Conservation (phyloP, 2,329 filamentous ascomycete genomes). For the Byssochlamys sp. region DNA sequence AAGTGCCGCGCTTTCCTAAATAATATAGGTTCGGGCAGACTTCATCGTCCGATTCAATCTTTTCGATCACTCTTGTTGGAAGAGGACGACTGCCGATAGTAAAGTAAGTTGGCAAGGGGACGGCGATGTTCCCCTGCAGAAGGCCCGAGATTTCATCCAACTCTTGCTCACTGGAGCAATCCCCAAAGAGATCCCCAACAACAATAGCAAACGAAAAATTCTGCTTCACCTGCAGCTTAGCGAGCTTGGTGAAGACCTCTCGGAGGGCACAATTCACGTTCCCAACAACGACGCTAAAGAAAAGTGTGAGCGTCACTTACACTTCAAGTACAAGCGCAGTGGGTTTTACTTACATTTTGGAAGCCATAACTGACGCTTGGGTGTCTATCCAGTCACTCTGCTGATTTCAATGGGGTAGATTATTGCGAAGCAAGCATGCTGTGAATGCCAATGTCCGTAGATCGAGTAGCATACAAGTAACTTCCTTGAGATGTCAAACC, state of each 20-base stretch:
- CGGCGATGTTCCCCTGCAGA: conserved; percentile 58
- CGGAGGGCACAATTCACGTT: conserved; percentile 70
- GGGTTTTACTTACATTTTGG: conserved; percentile 43
- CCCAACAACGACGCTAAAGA: conserved; percentile 61
- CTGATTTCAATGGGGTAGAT: not conserved
- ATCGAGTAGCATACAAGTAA: not conserved
- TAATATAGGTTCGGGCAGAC: conserved; percentile 87
- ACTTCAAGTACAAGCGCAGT: conserved; percentile 1
- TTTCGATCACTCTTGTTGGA: conserved; percentile 60
- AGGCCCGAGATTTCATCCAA: conserved; percentile 57
- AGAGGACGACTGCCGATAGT: conserved; percentile 66
- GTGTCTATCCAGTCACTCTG: not conserved
- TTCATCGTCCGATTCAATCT: conserved; percentile 61
- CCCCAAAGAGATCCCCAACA: conserved; percentile 70
- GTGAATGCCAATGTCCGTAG: not conserved
- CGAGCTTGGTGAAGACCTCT: conserved; percentile 68
- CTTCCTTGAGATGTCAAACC: not conserved
- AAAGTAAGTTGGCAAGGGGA: conserved; percentile 85
- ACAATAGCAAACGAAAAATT: conserved; percentile 77
- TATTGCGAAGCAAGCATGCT: not conserved
- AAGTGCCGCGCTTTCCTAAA: conserved; percentile 73
- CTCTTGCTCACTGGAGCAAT: conserved; percentile 37
- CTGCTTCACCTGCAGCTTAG: conserved; percentile 74
- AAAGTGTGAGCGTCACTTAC: conserved; percentile 1
- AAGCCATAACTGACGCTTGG: conserved; percentile 40